Evolutionary conservation across 805 yeast species (phyloP), one percentile per base, ranked within the genome.

Genomic region (Wickerhamomyces bisporus): DNA sequence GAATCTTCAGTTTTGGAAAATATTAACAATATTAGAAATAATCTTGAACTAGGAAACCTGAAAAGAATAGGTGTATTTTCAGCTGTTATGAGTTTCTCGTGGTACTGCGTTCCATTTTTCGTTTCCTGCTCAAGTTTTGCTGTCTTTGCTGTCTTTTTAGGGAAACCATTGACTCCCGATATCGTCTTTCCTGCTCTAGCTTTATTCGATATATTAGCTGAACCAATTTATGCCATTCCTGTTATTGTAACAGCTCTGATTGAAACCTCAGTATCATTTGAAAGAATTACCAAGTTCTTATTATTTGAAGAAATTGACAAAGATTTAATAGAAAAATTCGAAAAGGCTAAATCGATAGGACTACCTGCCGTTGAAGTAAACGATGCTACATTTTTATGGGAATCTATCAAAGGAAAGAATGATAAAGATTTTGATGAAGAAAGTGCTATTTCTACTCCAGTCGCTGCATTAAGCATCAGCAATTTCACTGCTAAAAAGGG

Each of bases 111-210:
- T 32, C 86, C 87, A 8, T 70, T 79, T 44, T 59, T 79, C 50
- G 84, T 81, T 5, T 73, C 83, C 2, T 75, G 81, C 48, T 66
- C 76, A 5, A 71, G 82, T 1, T 80, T 81, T 60, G 69, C 76
- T 2, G 53, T 73, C 1, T 81, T 71, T 55, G 73, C 80, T 4
- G 41, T 67, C 11, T 58, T 65, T 15, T 65, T 70, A 19, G 56
- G 62, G 4, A 51, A 49, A 9, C 82, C 85, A 1, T 62, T 81
- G 47, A 71, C 85, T 6, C 78, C 87, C 11, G 84, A 80, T 31
- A 68, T 81, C 41, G 81, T 79, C 6, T 81, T 81, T 56, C 87
- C 88, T 12, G 77, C 86, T 3, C 63, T 81, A 42, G 62, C 86
- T 1, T 60, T 81, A 37, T 75, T 81, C 49, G 73, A 75, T 42